A percentile compares a stretch with the other conserved stretches of the same genome.
Conservation (phyloP, 768 basidiomycete species). For the Lactifluus piperatus region DNA sequence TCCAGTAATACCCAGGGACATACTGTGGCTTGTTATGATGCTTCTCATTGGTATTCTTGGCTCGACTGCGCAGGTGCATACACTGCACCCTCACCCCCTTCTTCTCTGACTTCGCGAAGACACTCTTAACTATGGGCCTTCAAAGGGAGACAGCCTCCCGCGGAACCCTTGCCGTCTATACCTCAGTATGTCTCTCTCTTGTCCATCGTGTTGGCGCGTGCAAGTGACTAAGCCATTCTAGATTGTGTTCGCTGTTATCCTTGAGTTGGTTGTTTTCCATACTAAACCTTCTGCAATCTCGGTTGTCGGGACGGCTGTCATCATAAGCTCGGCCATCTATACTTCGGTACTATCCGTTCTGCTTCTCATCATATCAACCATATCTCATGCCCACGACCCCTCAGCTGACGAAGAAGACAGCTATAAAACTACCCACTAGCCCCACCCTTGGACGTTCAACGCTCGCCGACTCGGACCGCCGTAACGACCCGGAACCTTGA, state of each 20-base stretch:
- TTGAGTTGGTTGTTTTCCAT: constrained; percentile 61
- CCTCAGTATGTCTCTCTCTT: constrained; percentile 33
- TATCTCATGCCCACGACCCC: not conserved
- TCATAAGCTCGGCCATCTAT: constrained; percentile 52
- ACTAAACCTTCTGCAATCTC: constrained; percentile 49
- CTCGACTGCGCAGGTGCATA: constrained; percentile 38
- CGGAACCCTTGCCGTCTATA: constrained; percentile 53
- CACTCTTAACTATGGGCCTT: constrained; percentile 51
- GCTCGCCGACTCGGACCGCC: too few species aligned
- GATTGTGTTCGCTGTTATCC: constrained; percentile 58
- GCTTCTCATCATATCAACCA: not conserved
- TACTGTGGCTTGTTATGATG: constrained; percentile 39
- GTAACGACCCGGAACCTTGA: not conserved
- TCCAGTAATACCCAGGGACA: constrained; percentile 37
- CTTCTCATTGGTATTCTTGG: constrained; percentile 45
- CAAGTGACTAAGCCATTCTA: not conserved
- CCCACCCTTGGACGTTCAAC: not conserved
- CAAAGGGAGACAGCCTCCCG: constrained; percentile 58
- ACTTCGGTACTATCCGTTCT: constrained; percentile 42
- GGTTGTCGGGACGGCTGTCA: constrained; percentile 53
- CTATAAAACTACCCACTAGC: not conserved
- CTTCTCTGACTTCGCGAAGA: constrained; percentile 24
- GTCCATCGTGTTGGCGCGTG: not conserved
- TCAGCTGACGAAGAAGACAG: not conserved
- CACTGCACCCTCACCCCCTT: not conserved